Evolutionary conservation across 768 basidiomycete species (phyloP).

Genomic region (Sistotremastrum niveocremeum): DNA sequence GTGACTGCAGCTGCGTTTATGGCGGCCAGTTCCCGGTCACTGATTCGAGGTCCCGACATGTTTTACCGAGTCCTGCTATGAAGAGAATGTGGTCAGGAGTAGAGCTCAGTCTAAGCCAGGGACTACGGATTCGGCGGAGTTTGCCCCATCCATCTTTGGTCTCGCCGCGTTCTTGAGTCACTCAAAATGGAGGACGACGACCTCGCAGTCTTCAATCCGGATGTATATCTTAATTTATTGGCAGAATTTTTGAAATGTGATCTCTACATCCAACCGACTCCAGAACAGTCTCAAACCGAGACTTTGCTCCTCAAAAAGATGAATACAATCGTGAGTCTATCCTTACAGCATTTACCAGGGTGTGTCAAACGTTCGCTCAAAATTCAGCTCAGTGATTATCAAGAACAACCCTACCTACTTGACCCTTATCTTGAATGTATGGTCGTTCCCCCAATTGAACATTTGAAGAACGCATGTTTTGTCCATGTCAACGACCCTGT

Average conservation of each 20-base stretch:
- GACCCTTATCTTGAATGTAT: slow-evolving; percentile 81
- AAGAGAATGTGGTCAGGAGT: neutral
- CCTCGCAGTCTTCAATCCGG: slow-evolving; percentile 42
- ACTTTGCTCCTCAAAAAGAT: slow-evolving; percentile 28
- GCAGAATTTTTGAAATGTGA: slow-evolving; percentile 34
- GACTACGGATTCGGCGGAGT: neutral
- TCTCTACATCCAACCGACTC: slow-evolving; percentile 27
- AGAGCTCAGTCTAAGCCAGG: too few species aligned
- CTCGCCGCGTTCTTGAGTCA: neutral
- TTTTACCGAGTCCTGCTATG: neutral
- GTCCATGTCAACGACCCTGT: slow-evolving; percentile 18
- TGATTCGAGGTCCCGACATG: slow-evolving; percentile 40
- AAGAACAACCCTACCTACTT: slow-evolving; percentile 84
- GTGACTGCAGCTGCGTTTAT: slow-evolving; percentile 86
- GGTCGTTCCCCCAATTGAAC: slow-evolving; percentile 58
- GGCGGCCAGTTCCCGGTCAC: slow-evolving; percentile 58
- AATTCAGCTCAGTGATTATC: slow-evolving; percentile 70
- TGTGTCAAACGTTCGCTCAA: slow-evolving; percentile 1
- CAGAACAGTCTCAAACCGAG: slow-evolving; percentile 33
- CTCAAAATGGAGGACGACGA: slow-evolving; percentile 25
- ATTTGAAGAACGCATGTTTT: slow-evolving; percentile 41
- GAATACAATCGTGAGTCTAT: slow-evolving; percentile 33
- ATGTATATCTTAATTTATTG: slow-evolving; percentile 45
- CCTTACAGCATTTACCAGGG: slow-evolving; percentile 1
- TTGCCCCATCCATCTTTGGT: neutral